These are phyloP conservation scores for Phytophthora europaea DNA, from an alignment of 352 stramenopile species.

Conservation along the genomic window DNA sequence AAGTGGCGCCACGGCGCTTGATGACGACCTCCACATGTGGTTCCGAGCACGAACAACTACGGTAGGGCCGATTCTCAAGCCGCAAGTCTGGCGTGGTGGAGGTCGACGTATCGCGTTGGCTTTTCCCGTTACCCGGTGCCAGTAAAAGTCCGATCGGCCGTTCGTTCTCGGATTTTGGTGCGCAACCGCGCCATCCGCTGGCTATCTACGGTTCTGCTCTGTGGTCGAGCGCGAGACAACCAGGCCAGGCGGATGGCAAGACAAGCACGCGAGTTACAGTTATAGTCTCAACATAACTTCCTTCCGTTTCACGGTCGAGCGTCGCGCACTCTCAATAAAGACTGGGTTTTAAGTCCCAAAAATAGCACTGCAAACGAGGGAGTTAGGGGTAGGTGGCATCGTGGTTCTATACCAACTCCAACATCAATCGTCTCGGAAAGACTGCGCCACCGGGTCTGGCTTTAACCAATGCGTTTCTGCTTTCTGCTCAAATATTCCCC, in stretches of 20 bases:
- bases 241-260: neutral
- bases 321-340: too few species aligned
- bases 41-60: neutral
- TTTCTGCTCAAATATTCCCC: constrained; percentile 31
- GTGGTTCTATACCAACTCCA: constrained; percentile 9
- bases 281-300: neutral
- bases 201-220: constrained; percentile 11
- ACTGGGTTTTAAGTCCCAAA: neutral
- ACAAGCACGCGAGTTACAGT: neutral
- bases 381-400: constrained; percentile 15
- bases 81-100: constrained; percentile 1
- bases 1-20: neutral
- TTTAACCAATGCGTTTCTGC: constrained; percentile 21
- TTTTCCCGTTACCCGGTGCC: constrained; percentile 8
- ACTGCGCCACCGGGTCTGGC: constrained; percentile 21
- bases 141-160: constrained; percentile 21
- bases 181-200: constrained; percentile 20
- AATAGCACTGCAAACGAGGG: constrained; percentile 22
- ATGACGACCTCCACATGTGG: constrained; percentile 3
- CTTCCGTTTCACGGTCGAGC: neutral
- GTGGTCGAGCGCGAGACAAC: constrained; percentile 6
- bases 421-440: constrained; percentile 19
- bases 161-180: constrained; percentile 20
- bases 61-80: neutral
- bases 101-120: constrained; percentile 2